Conservation (phyloP, 1,284 basidiomycete species). For the Fomes fomentarius region DNA sequence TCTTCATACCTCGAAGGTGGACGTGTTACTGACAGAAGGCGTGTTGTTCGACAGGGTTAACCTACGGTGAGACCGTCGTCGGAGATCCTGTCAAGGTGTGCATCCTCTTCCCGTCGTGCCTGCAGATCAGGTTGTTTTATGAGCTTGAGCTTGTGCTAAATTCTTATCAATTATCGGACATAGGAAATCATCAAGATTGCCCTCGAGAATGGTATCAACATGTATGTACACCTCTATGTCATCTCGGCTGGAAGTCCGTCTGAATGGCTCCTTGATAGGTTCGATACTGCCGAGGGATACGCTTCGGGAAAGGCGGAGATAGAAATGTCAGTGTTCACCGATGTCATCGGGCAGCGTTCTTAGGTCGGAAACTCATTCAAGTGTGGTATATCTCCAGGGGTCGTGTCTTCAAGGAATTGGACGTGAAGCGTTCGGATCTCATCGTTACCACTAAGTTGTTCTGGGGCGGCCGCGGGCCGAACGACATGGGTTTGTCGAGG, state of each 20-base stretch:
- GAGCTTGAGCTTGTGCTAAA: constrained; percentile 1
- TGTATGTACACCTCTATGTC: constrained; percentile 40
- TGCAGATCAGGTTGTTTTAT: constrained; percentile 8
- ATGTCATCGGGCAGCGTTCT: not conserved
- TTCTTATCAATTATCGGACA: not conserved
- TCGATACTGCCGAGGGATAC: constrained; percentile 71
- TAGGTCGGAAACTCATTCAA: not conserved
- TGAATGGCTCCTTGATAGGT: constrained; percentile 30
- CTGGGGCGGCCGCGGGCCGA: constrained; percentile 59
- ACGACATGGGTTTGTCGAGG: constrained; percentile 64
- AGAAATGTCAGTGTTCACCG: constrained; percentile 53
- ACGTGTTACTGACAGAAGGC: constrained; percentile 3
- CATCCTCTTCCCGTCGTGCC: constrained; percentile 8
- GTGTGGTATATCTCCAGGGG: constrained; percentile 49
- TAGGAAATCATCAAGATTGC: constrained; percentile 68
- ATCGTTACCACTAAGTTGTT: constrained; percentile 76
- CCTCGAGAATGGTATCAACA: constrained; percentile 71
- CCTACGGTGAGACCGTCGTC: constrained; percentile 69
- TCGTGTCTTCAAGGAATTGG: constrained; percentile 76
- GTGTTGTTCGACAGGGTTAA: constrained; percentile 50
- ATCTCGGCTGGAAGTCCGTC: not conserved
- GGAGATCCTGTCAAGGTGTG: constrained; percentile 73
- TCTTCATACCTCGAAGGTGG: not conserved
- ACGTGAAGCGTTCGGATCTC: constrained; percentile 70
- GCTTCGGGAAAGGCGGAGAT: constrained; percentile 70